Conservation (phyloP, 192 early-diverging fungal species). For the Backusella tarrabulga region DNA sequence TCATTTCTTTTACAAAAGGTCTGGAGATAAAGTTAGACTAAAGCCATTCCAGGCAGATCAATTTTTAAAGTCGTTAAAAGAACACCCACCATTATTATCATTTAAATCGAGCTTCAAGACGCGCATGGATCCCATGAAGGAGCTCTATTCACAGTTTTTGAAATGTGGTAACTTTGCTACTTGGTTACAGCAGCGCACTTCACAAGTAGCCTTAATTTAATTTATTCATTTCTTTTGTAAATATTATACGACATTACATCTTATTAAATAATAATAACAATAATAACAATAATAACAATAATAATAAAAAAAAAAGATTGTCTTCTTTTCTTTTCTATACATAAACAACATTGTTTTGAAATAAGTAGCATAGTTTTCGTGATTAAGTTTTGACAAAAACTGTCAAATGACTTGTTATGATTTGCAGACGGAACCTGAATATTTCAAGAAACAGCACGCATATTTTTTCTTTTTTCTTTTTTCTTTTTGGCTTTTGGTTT, state of each 20-base stretch:
- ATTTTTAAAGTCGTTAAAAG: constrained; percentile 63
- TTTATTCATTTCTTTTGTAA: neutral
- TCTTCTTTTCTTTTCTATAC: too few relatives aligned
- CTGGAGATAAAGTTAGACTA: constrained; percentile 42
- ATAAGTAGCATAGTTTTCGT: too few relatives aligned
- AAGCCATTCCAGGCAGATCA: constrained; percentile 72
- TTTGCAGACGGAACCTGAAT: neutral
- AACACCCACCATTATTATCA: constrained; percentile 48
- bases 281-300: neutral
- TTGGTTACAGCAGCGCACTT: constrained; percentile 83
- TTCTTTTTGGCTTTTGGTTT: neutral
- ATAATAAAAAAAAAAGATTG: too few relatives aligned
- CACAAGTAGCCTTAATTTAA: neutral
- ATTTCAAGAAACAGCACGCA: neutral
- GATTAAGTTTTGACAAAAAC: too few relatives aligned
- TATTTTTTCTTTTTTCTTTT: neutral
- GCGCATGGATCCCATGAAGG: constrained; percentile 59
- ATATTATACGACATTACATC: neutral
- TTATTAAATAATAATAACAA: neutral
- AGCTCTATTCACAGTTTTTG: constrained; percentile 87
- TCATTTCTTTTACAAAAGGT: neutral
- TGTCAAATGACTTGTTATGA: too few relatives aligned
- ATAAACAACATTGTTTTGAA: too few relatives aligned
- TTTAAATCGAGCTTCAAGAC: constrained; percentile 51
- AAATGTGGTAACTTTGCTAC: constrained; percentile 95